phyloP scores from a whole-genome alignment of 768 basidiomycete genomes.

The Kwoniella sp. region DNA sequence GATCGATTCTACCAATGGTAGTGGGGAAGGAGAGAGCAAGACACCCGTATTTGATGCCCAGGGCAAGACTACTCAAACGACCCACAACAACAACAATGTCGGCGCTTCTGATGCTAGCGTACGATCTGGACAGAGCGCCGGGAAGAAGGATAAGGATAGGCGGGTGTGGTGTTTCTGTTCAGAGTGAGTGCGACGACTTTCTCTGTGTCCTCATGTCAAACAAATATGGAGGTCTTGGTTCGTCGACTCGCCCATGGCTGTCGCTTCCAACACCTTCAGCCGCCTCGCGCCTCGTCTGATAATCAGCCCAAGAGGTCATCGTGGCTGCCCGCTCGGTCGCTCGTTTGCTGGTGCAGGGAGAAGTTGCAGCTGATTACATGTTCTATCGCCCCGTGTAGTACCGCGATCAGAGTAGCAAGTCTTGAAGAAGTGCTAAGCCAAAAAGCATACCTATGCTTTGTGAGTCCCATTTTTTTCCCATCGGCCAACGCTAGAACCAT shows the following conservation, averaged over 20 bases:
- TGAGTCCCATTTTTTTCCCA: slow-evolving; percentile 30
- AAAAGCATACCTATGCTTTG: slow-evolving; percentile 88
- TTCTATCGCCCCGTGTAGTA: slow-evolving; percentile 50
- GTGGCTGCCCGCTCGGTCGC: too few species aligned
- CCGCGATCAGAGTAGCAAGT: slow-evolving; percentile 73
- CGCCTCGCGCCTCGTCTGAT: not conserved
- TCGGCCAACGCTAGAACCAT: too few species aligned
- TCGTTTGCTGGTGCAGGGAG: too few species aligned
- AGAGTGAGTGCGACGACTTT: slow-evolving; percentile 60
- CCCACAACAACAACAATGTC: not conserved
- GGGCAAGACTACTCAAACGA: slow-evolving; percentile 4
- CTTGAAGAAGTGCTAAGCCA: slow-evolving; percentile 86
- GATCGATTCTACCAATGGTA: not conserved
- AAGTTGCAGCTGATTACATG: too few species aligned
- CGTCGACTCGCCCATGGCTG: too few species aligned
- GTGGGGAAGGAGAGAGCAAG: slow-evolving; percentile 1
- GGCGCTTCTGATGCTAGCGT: slow-evolving; percentile 7
- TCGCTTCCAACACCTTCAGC: too few species aligned
- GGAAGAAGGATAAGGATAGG: slow-evolving; percentile 40
- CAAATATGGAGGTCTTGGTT: too few species aligned
- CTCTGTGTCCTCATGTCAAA: too few species aligned
- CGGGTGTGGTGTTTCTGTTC: slow-evolving; percentile 91
- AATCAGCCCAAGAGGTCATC: too few species aligned
- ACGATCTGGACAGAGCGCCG: slow-evolving; percentile 3
- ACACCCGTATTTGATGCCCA: slow-evolving; percentile 13